These are phyloP conservation scores for Larix sibirica DNA, from an alignment of 83 land plant species.

Conservation along the genomic window DNA sequence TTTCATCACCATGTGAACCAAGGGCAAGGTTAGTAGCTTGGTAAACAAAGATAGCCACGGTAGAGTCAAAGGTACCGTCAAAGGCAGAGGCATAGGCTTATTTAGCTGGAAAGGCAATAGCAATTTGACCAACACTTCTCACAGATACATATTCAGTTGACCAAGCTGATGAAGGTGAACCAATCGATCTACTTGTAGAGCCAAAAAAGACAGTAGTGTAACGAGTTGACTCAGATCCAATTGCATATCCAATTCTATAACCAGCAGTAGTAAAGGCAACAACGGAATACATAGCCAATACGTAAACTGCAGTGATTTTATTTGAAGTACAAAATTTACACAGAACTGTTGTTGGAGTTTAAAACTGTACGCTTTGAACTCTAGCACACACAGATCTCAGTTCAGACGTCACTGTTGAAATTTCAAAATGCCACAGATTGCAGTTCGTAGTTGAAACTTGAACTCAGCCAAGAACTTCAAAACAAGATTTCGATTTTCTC, in stretches of 20 bases:
- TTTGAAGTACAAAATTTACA: too few species aligned
- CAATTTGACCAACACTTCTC: not conserved
- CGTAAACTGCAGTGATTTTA: not conserved
- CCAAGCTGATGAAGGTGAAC: not conserved
- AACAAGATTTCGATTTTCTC: too few species aligned
- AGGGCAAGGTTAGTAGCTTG: not conserved
- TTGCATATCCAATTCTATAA: not conserved
- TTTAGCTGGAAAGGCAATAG: not conserved
- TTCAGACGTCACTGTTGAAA: too few species aligned
- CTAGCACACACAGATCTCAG: too few species aligned
- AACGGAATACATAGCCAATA: not conserved
- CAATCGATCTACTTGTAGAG: not conserved
- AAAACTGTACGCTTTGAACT: too few species aligned
- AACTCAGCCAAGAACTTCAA: too few species aligned
- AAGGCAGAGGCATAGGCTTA: not conserved
- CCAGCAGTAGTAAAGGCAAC: not conserved
- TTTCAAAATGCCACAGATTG: too few species aligned
- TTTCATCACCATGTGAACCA: constrained; percentile 4
- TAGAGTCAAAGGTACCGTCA: not conserved
- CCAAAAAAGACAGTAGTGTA: not conserved
- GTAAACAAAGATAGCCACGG: not conserved
- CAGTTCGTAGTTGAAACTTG: too few species aligned
- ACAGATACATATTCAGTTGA: not conserved
- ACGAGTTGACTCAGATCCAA: not conserved
- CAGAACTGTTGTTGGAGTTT: too few species aligned